Evolutionary conservation across 495 filamentous ascomycete species (phyloP), one percentile per base, ranked within the genome.

Genomic region (Podospora pseudopauciseta): DNA sequence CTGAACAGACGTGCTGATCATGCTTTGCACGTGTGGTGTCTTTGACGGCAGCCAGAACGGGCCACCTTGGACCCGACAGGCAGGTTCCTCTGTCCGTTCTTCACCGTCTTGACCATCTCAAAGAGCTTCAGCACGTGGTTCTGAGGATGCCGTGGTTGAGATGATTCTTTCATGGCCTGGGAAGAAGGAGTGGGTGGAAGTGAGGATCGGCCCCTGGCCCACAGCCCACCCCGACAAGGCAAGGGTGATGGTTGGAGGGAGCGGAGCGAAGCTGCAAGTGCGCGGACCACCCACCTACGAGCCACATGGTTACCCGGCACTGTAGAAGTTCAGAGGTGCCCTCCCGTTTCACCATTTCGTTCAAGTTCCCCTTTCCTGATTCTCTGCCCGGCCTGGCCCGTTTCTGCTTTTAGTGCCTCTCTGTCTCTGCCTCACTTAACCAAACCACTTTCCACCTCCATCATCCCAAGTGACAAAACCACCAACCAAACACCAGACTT

Each of bases 311-410:
- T 4, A 28, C 55, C 55, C 55, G 55, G 59, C 59, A 61, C 59
- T 28, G 23, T 26, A 27, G 28, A 61, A 58, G 20, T 32, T 27
- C 20, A 61, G 20, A 26, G 28, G 59, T 61, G n/a, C 34, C 34
- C 62, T 64, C 62, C 20, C 62, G 49, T 64, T 64, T 55, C 62
- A 64, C 62, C 62, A 64, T 26, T 49, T n/a, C 32, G 23, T 2
- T 26, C 9, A 5, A 61, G 32, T 61, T 32, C 27, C 59, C 59
- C 16, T 32, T 61, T 32, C 59, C 27, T 61, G 20, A 27, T 30
- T 32, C 30, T 4, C 30, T 23, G 23, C 34, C 11, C 34, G 34
- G 34, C 6, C 34, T 49, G 39, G 39, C 6, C 39, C 13, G 39
- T 30, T 61, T 61, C 30, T 28, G 9, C 26, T 32, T 61, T 61